Evolutionary conservation across 2,329 filamentous ascomycete species (phyloP), one percentile per base, ranked within the genome.

Genomic region (Scorias spongiosa): DNA sequence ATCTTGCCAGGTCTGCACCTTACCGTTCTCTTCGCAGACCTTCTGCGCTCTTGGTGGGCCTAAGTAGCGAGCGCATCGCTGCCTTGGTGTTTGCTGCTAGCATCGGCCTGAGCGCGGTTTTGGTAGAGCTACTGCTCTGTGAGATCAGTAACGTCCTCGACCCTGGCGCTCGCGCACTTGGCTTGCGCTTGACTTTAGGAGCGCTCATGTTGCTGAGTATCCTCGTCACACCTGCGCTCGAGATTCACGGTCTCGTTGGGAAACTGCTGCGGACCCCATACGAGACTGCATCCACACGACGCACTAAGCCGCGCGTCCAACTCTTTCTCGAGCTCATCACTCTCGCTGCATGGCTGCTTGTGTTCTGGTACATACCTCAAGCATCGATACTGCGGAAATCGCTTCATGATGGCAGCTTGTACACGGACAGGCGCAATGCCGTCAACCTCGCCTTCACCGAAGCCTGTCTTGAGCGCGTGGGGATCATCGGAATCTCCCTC

Each of bases 401-500:
- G 2, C 61, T 70, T 43, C 69, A 72, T 47, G 59, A 66, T 49
- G 57, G 65, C 49, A 57, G 63, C 44, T 60, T 63, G 42, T 40
- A 47, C 15, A 47, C 48, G 6, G 53, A 53, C 40, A 36, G 32
- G 12, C 11, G 32, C 32, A 36, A 15, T 15, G 15, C 12, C 32
- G 15, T 12, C 32, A 36, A 9, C 32, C 11, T 12, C 32, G 64
- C 62, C 18, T 66, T 77, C 43, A 71, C 68, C 40, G 71, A 76
- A 53, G 72, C 71, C 29, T 75, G 73, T 53, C 57, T 77, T 39
- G 72, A 76, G 51, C 61, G 86, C 39, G 78, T 93, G 20, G 86
- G 85, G 10, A 80, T 93, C 36, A 85, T 93, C 49, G 86, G 86
- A 2, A 86, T 91, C 44, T 80, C 81, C 40, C 65, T 91, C 43